phyloP scores from a whole-genome alignment of 345 rosid species.

The Hirschfeldia incana region DNA sequence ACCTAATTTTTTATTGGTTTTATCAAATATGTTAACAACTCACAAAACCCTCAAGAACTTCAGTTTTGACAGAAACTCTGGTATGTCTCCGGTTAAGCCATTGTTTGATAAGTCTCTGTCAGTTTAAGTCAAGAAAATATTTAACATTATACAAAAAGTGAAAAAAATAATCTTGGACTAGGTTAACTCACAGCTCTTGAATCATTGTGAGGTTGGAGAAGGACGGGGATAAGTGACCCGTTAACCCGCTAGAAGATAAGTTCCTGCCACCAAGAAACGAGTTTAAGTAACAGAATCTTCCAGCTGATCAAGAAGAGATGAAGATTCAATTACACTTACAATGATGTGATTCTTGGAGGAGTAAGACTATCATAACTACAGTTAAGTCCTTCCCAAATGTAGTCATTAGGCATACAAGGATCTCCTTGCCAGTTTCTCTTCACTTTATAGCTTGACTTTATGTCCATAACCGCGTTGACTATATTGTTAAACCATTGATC shows the following conservation, averaged over 20 bases:
- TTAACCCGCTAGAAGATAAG: conserved; percentile 44
- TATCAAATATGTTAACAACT: conserved; percentile 30
- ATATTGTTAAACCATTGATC: conserved; percentile 5
- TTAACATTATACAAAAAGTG: not conserved
- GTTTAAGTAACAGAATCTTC: not conserved
- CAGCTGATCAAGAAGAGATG: not conserved
- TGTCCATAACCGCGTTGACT: conserved; percentile 42
- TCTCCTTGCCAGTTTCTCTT: conserved; percentile 55
- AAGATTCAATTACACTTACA: conserved; percentile 40
- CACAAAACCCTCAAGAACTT: conserved; percentile 51
- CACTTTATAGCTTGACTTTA: conserved; percentile 40
- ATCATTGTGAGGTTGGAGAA: conserved; percentile 43
- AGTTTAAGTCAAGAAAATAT: not conserved
- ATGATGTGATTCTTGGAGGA: conserved; percentile 43
- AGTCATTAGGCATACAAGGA: conserved; percentile 43
- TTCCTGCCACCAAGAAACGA: conserved; percentile 18
- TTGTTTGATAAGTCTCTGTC: conserved; percentile 62
- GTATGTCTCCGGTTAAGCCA: conserved; percentile 47
- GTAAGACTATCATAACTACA: conserved; percentile 36
- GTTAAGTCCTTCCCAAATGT: conserved; percentile 47
- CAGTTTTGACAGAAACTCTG: conserved; percentile 46
- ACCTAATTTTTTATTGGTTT: not conserved
- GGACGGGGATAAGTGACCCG: conserved; percentile 32
- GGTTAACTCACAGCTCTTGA: conserved; percentile 45
- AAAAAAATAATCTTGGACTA: not conserved